Conservation (phyloP, 495 filamentous ascomycete species). For the Evansstolkia leycettana region DNA sequence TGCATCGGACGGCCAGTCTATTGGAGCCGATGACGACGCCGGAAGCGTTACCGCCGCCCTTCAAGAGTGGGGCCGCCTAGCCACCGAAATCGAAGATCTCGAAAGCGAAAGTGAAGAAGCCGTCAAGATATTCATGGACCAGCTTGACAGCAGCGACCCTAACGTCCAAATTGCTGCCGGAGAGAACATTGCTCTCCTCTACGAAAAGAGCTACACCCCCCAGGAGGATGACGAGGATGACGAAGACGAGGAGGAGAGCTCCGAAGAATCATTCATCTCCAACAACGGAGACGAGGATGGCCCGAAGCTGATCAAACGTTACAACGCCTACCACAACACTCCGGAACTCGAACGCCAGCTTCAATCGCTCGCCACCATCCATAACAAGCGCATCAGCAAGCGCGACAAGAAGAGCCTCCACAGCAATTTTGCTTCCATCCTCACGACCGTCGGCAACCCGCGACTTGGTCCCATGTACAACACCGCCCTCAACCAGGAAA, state of each 20-base stretch:
- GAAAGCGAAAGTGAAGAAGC: slow-evolving; percentile 59
- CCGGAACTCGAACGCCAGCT: slow-evolving; percentile 40
- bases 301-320: slow-evolving; percentile 50
- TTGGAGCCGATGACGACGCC: slow-evolving; percentile 62
- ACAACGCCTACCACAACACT: slow-evolving; percentile 44
- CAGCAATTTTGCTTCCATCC: slow-evolving; percentile 66
- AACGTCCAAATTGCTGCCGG: slow-evolving; percentile 77
- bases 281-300: slow-evolving; percentile 20
- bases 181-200: slow-evolving; percentile 80
- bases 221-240: slow-evolving; percentile 45
- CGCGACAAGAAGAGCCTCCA: slow-evolving; percentile 69
- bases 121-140: slow-evolving; percentile 81
- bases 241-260: slow-evolving; percentile 40
- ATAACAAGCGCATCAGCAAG: slow-evolving; percentile 62
- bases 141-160: slow-evolving; percentile 66
- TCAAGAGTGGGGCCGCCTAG: slow-evolving; percentile 79
- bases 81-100: slow-evolving; percentile 71
- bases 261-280: slow-evolving; percentile 30
- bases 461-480: slow-evolving; percentile 58
- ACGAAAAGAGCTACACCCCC: slow-evolving; percentile 65
- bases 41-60: slow-evolving; percentile 74
- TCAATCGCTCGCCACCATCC: slow-evolving; percentile 42
- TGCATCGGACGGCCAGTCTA: slow-evolving; percentile 65
- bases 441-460: slow-evolving; percentile 72
- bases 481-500: slow-evolving; percentile 60